Base-by-base conservation (phyloP, 2,329 filamentous ascomycete genomes). In the Rhynchosporium graminicola region DNA sequence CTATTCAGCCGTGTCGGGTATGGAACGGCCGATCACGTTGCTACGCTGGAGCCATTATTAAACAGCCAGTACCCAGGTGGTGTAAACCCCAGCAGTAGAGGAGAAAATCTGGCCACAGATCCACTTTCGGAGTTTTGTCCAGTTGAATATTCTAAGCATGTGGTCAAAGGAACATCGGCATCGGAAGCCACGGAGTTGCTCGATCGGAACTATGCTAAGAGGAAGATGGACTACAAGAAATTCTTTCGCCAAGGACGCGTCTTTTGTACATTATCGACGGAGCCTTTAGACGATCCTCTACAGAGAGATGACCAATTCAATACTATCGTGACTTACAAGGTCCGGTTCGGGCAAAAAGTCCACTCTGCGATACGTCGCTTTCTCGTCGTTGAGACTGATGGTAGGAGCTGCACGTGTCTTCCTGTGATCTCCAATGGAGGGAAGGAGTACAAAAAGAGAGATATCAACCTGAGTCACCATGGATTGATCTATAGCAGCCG, bases 291-390 rank as follows among this genome's bases (percentile, higher is more conserved):
- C 6, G 1, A 26, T 45, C 13, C 13, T 12, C 12, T n/a, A 45
- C 15, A 6, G 3, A 15, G n/a, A n/a, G 42, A 63, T 38, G 60
- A 59, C 13, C 63, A 65, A 12, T 68, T 68, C 33, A 50, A 58
- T 8, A 68, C 62, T 56, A n/a, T 29, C 6, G 47, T 59, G n/a
- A 58, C 38, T 47, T 47, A 51, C 26, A 31, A 52, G 33, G 62
- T 68, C 10, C 59, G 46, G 15, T 67, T 64, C 50, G 47, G 55
- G 1, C 67, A 71, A 38, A 63, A 57, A 45, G 67, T 69, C 10
- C 58, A 63, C 33, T 62, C 67, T 3, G 69, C 67, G 45, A 65
- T 69, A 29, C 61, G 65, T 20, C 65, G 67, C 36, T 71, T 71
- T 60, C 65, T 71, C 4, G 67, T 71, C 38, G 67, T 71, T 3